phyloP scores from a whole-genome alignment of 2,329 filamentous ascomycete genomes.

The Mollisiaceae sp. region DNA sequence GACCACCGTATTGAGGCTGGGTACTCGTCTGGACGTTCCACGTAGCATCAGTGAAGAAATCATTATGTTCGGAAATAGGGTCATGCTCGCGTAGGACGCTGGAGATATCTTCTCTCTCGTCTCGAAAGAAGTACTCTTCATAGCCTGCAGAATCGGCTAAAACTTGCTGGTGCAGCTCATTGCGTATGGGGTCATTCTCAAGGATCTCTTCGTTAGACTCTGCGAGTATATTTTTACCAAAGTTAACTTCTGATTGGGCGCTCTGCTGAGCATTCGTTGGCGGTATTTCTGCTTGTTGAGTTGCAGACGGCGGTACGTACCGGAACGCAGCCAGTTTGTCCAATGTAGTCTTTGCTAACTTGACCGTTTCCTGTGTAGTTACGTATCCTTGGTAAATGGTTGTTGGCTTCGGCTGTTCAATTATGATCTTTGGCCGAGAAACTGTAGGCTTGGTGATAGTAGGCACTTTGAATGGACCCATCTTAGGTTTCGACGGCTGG shows the following conservation, averaged over 20 bases:
- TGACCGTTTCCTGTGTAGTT: conserved; percentile 38
- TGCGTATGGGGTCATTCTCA: background rate
- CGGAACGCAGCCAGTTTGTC: conserved; percentile 36
- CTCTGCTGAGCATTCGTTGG: background rate
- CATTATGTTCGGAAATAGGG: conserved; percentile 3
- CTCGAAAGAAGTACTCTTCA: background rate
- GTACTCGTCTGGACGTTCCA: conserved; percentile 18
- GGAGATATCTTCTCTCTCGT: background rate
- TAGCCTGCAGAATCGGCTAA: background rate
- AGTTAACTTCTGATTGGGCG: background rate
- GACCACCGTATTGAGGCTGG: background rate
- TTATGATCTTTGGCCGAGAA: conserved; percentile 12
- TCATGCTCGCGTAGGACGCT: conserved; percentile 13
- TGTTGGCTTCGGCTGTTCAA: background rate
- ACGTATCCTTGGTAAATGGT: conserved; percentile 34
- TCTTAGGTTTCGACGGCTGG: conserved; percentile 21
- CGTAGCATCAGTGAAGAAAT: conserved; percentile 26
- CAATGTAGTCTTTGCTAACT: conserved; percentile 36
- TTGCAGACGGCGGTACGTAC: conserved; percentile 15
- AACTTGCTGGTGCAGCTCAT: background rate
- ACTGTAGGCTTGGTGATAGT: conserved; percentile 33
- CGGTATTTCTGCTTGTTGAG: background rate
- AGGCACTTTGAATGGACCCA: conserved; percentile 31
- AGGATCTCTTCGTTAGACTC: background rate
- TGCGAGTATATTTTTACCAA: background rate